Base-by-base conservation (phyloP, 805 yeast species). In the Metschnikowia shivogae region DNA sequence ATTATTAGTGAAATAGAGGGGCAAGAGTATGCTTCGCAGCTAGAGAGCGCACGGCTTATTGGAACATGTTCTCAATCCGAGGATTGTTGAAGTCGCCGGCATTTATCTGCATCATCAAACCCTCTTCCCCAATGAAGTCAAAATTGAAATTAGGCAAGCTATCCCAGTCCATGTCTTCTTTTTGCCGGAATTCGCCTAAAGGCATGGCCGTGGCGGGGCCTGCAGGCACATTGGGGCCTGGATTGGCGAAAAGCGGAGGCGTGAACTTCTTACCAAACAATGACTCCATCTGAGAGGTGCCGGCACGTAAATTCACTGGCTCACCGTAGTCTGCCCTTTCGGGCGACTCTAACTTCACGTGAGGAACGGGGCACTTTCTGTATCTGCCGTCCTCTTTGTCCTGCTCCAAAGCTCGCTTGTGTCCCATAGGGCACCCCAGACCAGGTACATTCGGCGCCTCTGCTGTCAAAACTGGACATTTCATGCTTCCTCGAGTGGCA, bases 121-220 rank as follows among this genome's bases (percentile, higher is more conserved):
- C 50, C 34, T 61, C 66, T 43, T 61, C 64, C 32, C 56, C 57
- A 42, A 65, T 52, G 43, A 64, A 57, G 43, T 67, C 70, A 35
- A 65, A 58, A 44, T 64, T 63, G 47, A 64, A 61, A 20, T 65
- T 56, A 22, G 58, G 56, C 32, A 54, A 47, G 30, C 49, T 50
- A 41, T 53, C 55, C 58, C 58, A 54, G 37, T 54, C 56, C 38
- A 54, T 37, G 27, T 33, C 43, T 36, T 39, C 37, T 28, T 42
- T 20, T 28, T 42, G 22, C 20, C 46, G 30, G 27, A 35, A 10
- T 26, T 33, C 43, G n/a, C 36, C 30, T 9, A 28, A 11, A 4
- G 39, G 17, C 38, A 11, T 36, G 7, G 29, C 34, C 28, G 6
- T 29, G 28, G 42, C 14, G 12, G 35, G 13, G 4, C 42, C 24